These are phyloP conservation scores for Castanopsis chinensis DNA, from an alignment of 306 rosid species.

Conservation along the genomic window DNA sequence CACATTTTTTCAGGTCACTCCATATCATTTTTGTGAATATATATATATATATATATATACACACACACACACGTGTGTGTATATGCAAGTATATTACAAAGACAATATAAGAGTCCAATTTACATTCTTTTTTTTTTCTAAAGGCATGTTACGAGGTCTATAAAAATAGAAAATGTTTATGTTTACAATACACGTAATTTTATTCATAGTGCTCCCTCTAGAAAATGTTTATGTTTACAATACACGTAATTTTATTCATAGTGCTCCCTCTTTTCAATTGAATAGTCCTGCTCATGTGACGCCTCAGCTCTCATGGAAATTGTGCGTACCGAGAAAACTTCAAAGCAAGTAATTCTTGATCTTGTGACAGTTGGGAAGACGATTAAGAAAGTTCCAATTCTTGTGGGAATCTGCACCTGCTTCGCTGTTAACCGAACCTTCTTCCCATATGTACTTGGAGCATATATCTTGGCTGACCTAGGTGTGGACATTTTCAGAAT, in stretches of 20 bases:
- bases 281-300: conserved; percentile 96
- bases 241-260: not conserved
- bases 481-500: conserved; percentile 82
- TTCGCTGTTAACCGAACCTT: conserved; percentile 93
- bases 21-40: not conserved
- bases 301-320: conserved; percentile 81
- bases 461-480: conserved; percentile 57
- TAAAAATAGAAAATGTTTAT: no score
- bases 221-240: no score
- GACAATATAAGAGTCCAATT: no score
- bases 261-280: conserved; percentile 27
- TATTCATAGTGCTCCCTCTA: not conserved
- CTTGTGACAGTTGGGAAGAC: conserved; percentile 77
- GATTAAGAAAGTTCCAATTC: conserved; percentile 83
- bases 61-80: no score
- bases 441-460: conserved; percentile 85
- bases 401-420: conserved; percentile 96
- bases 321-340: conserved; percentile 80
- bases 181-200: not conserved
- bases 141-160: no score
- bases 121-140: no score
- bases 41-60: no score
- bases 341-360: conserved; percentile 89
- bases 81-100: no score
- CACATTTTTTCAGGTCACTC: conserved; percentile 93